Percentiles rank a stretch among this genome's conserved stretches.
These are phyloP conservation scores for Cyberlindnera petersonii DNA, from an alignment of 805 yeast species.

Conservation along the genomic window DNA sequence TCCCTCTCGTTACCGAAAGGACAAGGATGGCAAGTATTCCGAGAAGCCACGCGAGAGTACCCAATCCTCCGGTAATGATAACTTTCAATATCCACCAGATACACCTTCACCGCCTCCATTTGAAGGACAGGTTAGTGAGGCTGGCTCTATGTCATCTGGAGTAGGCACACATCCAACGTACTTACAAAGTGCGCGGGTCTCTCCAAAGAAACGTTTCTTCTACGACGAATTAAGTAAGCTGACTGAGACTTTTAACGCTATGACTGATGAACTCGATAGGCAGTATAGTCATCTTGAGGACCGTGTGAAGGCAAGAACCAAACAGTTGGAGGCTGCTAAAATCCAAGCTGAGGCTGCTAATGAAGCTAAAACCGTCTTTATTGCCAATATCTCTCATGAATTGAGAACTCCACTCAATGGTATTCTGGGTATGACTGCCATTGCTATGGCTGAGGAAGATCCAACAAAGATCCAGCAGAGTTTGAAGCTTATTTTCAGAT, in stretches of 20 bases:
- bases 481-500: slow-evolving; percentile 76
- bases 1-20: slow-evolving; percentile 8
- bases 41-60: slow-evolving; percentile 8
- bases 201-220: slow-evolving; percentile 48
- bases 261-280: slow-evolving; percentile 82
- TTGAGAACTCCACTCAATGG: slow-evolving; percentile 95
- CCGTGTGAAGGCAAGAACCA: slow-evolving; percentile 80
- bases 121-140: slow-evolving; percentile 10
- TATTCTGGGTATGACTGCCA: slow-evolving; percentile 91
- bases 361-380: slow-evolving; percentile 91
- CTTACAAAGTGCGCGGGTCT: slow-evolving; percentile 38
- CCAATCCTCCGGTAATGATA: slow-evolving; percentile 5
- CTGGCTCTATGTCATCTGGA: slow-evolving; percentile 17
- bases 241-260: slow-evolving; percentile 83
- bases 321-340: slow-evolving; percentile 83
- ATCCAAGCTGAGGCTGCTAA: slow-evolving; percentile 91
- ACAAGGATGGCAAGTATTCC: slow-evolving; percentile 11
- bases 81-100: slow-evolving; percentile 8
- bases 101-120: slow-evolving; percentile 2
- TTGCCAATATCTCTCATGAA: slow-evolving; percentile 92
- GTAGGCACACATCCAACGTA: slow-evolving; percentile 28
- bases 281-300: slow-evolving; percentile 87
- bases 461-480: slow-evolving; percentile 64
- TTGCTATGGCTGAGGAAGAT: slow-evolving; percentile 85
- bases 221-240: slow-evolving; percentile 85